phyloP scores from a whole-genome alignment of 345 rosid genomes.

The Draba incana region DNA sequence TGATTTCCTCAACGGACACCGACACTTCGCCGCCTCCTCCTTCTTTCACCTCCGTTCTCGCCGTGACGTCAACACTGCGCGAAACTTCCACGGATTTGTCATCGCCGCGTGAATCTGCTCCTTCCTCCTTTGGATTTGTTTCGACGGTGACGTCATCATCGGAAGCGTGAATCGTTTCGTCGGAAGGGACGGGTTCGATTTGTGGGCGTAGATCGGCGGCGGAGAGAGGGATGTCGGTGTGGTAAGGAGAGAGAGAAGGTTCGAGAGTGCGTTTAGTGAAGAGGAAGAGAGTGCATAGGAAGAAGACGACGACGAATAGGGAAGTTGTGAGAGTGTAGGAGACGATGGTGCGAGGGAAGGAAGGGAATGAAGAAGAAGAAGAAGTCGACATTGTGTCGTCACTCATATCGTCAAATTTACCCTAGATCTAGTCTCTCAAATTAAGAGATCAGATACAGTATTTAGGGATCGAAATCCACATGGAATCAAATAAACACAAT shows the following conservation, averaged over 20 bases:
- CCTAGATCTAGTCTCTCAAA: too few relatives aligned
- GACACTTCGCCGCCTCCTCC: slow-evolving; percentile 30
- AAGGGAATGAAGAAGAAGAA: slow-evolving; percentile 26
- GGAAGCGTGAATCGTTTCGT: slow-evolving; percentile 8
- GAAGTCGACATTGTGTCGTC: slow-evolving; percentile 51
- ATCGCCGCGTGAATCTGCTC: slow-evolving; percentile 15
- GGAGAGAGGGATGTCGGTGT: slow-evolving; percentile 43
- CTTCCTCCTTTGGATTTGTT: slow-evolving; percentile 4
- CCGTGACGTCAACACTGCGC: not conserved
- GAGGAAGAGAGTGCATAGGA: slow-evolving; percentile 56
- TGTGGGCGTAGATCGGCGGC: slow-evolving; percentile 32
- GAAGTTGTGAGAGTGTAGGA: slow-evolving; percentile 44
- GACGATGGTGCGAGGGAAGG: slow-evolving; percentile 37
- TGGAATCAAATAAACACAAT: too few relatives aligned
- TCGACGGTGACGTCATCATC: not conserved
- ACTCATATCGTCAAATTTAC: too few relatives aligned
- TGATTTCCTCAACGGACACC: slow-evolving; percentile 27
- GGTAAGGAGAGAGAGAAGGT: slow-evolving; percentile 50
- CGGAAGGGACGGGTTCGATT: slow-evolving; percentile 3
- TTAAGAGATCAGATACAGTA: too few relatives aligned
- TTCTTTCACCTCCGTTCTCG: slow-evolving; percentile 15
- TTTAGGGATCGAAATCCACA: too few relatives aligned
- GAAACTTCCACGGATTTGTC: slow-evolving; percentile 14
- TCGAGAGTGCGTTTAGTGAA: slow-evolving; percentile 57
- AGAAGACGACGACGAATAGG: slow-evolving; percentile 52